Evolutionary conservation across 495 filamentous ascomycete genomes (phyloP), one percentile per base, ranked within the genome.

Genomic region (Penicillium psychrofluorescens): DNA sequence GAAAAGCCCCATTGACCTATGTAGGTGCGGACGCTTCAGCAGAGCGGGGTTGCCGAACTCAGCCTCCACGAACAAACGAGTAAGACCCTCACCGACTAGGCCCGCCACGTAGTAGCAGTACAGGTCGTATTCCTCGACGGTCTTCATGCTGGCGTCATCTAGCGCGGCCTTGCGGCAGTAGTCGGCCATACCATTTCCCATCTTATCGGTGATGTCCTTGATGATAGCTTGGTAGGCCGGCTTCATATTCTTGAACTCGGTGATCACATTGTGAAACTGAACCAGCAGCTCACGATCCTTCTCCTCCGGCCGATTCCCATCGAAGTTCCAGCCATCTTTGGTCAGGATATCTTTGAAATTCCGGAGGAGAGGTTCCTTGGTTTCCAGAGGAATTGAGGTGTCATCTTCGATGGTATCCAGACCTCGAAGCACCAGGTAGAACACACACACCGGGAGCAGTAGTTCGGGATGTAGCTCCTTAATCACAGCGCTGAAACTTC

Each of bases 41-140:
- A 98, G 73, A 27, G 81, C 83, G 1, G 87, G 81, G 67, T 97
- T 96, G 30, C 90, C 92, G 14, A 95, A 84, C 49, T 81, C 77
- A 40, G 84, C 84, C 66, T 88, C 85, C 31, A 97, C 88, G 52
- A 98, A 97, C 16, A 97, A 75, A 11, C 84, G 83, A 9, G 92
- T 98, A 41, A 90, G 66, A 31, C 92, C 92, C 63, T 97, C 90
- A 38, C 92, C 92, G 22, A 98, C 92, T 30, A 98, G 67, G 15
- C 92, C 92, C n/a, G 92, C 92, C 16, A 98, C 92, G 55, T 97
- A 97, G 57, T 94, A 86, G 69, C 92, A 98, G 71, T 98, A 98
- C 29, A 87, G 66, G 59, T 97, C 91, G 62, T 95, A 98, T 45
- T 96, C 89, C 44, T 81, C 71, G 46, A 91, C 68, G 1, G 89